phyloP scores from a whole-genome alignment of 768 basidiomycete genomes.

The Mycena polygramma region DNA sequence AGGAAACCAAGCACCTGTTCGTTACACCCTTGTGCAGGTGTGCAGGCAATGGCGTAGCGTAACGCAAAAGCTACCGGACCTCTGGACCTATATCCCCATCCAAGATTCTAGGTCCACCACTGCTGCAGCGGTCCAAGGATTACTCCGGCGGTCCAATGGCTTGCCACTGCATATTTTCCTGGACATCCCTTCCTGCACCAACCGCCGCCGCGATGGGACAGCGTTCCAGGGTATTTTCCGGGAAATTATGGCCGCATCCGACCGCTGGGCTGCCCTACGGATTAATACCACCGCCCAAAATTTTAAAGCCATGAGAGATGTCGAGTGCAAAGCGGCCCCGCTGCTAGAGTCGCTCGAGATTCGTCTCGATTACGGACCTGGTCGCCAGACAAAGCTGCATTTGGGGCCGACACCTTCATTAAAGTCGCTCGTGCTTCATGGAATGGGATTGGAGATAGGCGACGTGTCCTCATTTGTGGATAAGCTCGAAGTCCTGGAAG shows the following conservation, averaged over 20 bases:
- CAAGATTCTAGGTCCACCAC: background rate
- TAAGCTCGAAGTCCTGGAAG: slow-evolving; percentile 9
- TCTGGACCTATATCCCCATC: slow-evolving; percentile 11
- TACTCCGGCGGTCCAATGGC: slow-evolving; percentile 12
- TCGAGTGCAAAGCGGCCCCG: slow-evolving; percentile 12
- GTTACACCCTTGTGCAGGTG: slow-evolving; percentile 1
- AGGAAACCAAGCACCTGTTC: slow-evolving; percentile 7
- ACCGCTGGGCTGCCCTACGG: slow-evolving; percentile 10
- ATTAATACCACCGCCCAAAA: slow-evolving; percentile 1
- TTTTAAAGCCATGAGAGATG: background rate
- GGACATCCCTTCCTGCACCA: background rate
- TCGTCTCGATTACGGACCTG: slow-evolving; percentile 9
- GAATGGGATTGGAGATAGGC: slow-evolving; percentile 9
- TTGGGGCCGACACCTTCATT: slow-evolving; percentile 12
- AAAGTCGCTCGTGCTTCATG: slow-evolving; percentile 8
- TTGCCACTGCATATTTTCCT: slow-evolving; percentile 12
- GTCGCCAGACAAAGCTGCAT: slow-evolving; percentile 1
- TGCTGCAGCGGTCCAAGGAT: background rate
- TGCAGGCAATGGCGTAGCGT: slow-evolving; percentile 8
- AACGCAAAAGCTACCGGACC: slow-evolving; percentile 7
- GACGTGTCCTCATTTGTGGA: slow-evolving; percentile 10
- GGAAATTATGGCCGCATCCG: slow-evolving; percentile 9
- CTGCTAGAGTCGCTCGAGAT: slow-evolving; percentile 7
- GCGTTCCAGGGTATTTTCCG: slow-evolving; percentile 7
- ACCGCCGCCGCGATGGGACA: slow-evolving; percentile 8